Evolutionary conservation across 441 rosid genomes (phyloP).

Genomic region (Adansonia gregorii): DNA sequence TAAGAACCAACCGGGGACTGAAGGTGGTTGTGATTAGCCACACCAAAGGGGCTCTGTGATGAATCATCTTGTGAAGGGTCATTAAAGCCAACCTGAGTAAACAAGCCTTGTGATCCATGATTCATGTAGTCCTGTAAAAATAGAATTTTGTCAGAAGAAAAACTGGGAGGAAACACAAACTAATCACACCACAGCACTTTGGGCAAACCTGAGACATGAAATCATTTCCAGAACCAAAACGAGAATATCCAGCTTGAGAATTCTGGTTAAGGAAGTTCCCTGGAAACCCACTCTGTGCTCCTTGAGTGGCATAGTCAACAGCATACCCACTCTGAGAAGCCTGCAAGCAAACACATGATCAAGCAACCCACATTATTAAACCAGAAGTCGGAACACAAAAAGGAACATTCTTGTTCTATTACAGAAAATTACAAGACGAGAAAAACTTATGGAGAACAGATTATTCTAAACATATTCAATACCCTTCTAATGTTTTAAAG

Average conservation of each 20-base stretch:
- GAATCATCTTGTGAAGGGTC: conserved; percentile 88
- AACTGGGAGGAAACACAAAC: conserved; percentile 1
- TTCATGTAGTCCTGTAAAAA: conserved; percentile 78
- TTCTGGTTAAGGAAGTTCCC: conserved; percentile 89
- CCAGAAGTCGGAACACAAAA: not conserved
- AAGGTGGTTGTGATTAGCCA: conserved; percentile 69
- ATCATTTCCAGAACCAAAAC: conserved; percentile 84
- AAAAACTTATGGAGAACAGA: not conserved
- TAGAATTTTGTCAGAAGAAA: conserved; percentile 15
- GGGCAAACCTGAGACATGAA: conserved; percentile 95
- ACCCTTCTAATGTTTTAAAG: not conserved
- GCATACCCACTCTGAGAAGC: conserved; percentile 88
- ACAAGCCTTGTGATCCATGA: conserved; percentile 92
- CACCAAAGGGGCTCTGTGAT: conserved; percentile 76
- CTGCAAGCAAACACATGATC: conserved; percentile 38
- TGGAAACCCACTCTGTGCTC: conserved; percentile 84
- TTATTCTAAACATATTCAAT: conserved; percentile 10
- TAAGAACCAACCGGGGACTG: conserved; percentile 82
- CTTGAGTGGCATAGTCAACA: conserved; percentile 93
- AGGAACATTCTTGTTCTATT: conserved; percentile 7
- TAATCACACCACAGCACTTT: conserved; percentile 8
- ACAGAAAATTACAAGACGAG: not conserved
- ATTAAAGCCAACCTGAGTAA: conserved; percentile 85
- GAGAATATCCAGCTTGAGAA: conserved; percentile 93
- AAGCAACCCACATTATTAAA: conserved; percentile 9